These are phyloP conservation scores for Alternaria triticina DNA, from an alignment of 2,329 filamentous ascomycete species.

Conservation along the genomic window DNA sequence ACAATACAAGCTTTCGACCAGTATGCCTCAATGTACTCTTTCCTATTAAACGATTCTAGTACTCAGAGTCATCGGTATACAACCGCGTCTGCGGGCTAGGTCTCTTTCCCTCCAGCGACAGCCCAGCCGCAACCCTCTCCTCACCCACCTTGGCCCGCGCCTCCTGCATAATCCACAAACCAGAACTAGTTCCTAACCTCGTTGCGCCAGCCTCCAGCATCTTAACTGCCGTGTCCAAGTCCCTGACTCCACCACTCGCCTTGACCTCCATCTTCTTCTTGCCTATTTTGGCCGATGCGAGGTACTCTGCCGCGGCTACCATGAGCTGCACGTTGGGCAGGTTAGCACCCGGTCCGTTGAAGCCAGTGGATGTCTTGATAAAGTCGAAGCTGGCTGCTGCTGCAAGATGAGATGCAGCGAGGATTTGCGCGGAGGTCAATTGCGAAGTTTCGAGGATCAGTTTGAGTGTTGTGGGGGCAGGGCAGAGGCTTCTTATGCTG, in stretches of 20 bases:
- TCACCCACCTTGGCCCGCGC: constrained; percentile 32
- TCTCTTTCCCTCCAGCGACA: constrained; percentile 19
- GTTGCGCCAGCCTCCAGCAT: constrained; percentile 65
- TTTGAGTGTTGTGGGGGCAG: constrained; percentile 55
- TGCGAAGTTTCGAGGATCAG: constrained; percentile 66
- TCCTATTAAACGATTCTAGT: not conserved
- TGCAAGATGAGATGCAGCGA: constrained; percentile 61
- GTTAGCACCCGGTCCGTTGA: constrained; percentile 61
- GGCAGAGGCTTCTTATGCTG: constrained; percentile 57
- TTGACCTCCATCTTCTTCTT: constrained; percentile 59
- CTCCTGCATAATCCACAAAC: constrained; percentile 63
- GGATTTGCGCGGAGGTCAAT: constrained; percentile 56
- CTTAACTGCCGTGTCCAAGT: constrained; percentile 56
- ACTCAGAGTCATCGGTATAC: constrained; percentile 45
- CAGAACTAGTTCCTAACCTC: constrained; percentile 63
- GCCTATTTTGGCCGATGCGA: constrained; percentile 43
- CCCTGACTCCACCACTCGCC: constrained; percentile 64
- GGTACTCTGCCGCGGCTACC: constrained; percentile 55
- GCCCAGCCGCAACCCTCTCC: constrained; percentile 27
- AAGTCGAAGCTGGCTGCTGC: constrained; percentile 62
- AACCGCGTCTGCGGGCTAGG: constrained; percentile 39
- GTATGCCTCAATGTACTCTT: not conserved
- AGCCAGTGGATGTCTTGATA: constrained; percentile 67
- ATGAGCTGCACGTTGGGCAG: constrained; percentile 62
- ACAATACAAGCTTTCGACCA: not conserved